Conservation (phyloP, 495 filamentous ascomycete genomes). For the Tuber borchii region DNA sequence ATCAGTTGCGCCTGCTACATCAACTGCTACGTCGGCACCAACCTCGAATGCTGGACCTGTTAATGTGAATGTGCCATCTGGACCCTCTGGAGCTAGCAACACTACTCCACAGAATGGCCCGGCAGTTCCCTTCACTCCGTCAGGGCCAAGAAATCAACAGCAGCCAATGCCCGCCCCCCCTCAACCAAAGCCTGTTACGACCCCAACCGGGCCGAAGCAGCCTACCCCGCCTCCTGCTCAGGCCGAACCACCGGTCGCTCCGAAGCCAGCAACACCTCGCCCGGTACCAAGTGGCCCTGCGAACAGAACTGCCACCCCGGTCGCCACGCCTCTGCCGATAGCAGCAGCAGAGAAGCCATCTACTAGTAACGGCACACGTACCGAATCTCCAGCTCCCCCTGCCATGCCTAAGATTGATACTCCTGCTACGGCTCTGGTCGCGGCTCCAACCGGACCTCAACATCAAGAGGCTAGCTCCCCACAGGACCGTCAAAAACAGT, state of each 20-base stretch:
- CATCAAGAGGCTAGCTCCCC: conserved; percentile 6
- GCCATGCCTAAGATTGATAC: conserved; percentile 46
- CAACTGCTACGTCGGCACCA: conserved; percentile 45
- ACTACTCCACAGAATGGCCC: conserved; percentile 34
- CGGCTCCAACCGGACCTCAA: conserved; percentile 31
- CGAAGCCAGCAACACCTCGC: conserved; percentile 44
- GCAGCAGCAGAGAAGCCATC: conserved; percentile 25
- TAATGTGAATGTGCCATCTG: conserved; percentile 32
- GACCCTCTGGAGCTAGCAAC: conserved; percentile 21
- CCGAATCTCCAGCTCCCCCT: conserved; percentile 47
- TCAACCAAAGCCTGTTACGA: conserved; percentile 42
- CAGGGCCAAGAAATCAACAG: conserved; percentile 44
- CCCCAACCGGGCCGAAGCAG: conserved; percentile 47
- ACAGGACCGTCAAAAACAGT: conserved; percentile 50
- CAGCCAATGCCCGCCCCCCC: conserved; percentile 42
- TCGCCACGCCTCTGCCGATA: conserved; percentile 18
- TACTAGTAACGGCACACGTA: conserved; percentile 45
- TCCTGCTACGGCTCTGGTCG: conserved; percentile 37
- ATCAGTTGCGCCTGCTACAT: conserved; percentile 41
- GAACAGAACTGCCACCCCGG: conserved; percentile 46
- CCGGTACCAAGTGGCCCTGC: conserved; percentile 44
- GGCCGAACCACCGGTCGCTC: conserved; percentile 41
- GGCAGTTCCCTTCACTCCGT: conserved; percentile 37
- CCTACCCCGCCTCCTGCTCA: conserved; percentile 48
- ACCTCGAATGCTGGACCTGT: conserved; percentile 42